Conservation (phyloP, 176 grass and related monocot genomes). For the Themeda triandra region DNA sequence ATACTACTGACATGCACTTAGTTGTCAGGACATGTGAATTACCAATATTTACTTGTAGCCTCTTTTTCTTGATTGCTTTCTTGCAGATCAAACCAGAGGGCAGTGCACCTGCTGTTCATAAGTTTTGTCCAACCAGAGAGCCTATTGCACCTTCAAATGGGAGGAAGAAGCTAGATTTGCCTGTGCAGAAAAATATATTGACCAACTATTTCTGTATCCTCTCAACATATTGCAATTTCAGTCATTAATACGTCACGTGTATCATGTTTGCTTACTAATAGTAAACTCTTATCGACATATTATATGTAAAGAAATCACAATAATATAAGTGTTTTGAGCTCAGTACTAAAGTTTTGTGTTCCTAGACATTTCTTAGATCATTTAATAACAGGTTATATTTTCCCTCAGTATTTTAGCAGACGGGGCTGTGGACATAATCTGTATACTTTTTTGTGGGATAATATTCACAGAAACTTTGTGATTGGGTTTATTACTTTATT, state of each 20-base stretch:
- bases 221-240: constrained; percentile 25
- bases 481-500: neutral
- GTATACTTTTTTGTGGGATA: neutral
- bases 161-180: constrained; percentile 74
- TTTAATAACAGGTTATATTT: neutral
- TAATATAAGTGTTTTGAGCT: neutral
- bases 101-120: constrained; percentile 32
- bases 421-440: neutral
- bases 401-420: neutral
- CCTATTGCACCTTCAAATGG: constrained; percentile 39
- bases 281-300: neutral
- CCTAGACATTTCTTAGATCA: constrained; percentile 4
- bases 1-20: neutral
- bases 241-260: neutral
- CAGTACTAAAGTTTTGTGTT: neutral
- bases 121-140: constrained; percentile 38
- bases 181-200: constrained; percentile 88
- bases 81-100: constrained; percentile 47
- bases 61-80: constrained; percentile 23
- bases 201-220: constrained; percentile 99
- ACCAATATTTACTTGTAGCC: constrained; percentile 1
- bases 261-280: constrained; percentile 32
- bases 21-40: neutral
- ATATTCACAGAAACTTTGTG: neutral
- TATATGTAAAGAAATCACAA: neutral